Base-by-base conservation (phyloP, 768 basidiomycete genomes). In the Galerina sulciceps region DNA sequence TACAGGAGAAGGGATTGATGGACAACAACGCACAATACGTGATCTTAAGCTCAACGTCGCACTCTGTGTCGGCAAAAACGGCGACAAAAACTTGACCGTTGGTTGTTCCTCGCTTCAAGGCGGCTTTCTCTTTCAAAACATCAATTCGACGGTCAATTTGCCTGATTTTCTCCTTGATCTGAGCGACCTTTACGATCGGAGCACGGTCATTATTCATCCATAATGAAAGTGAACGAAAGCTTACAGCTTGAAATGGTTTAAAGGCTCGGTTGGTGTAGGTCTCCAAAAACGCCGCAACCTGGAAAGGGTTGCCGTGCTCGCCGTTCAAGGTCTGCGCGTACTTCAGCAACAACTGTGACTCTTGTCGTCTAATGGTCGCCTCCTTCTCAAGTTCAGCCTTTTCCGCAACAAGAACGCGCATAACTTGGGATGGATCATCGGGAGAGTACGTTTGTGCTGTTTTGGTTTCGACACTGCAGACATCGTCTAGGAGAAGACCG, bases 401-500 rank as follows among this genome's bases (percentile, higher is more conserved):
- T 60, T 77, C 71, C 3, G 69, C 73, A 22, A 66, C 46, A 36
- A 85, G 67, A 22, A 65, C 53, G n/a, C 75, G 75, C 17, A 79
- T 69, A n/a, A 62, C 60, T 60, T 76, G 74, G 20, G 75, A 55
- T n/a, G 75, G 50, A 55, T 66, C 67, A 52, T 62, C 66, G 41
- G 59, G 18, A 42, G 59, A 57, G 41, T 68, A 55, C 35, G 57
- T 60, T 18, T 53, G 20, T 23, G 63, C 60, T 53, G 60, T 66
- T 47, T 57, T 61, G 53, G 38, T 61, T 36, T 55, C 69, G 47
- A 76, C 63, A 20, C 76, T 81, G 67, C 81, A 84, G n/a, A 81
- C 78, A 35, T 86, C 80, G 67, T 86, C 85, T 59, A 81, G 78
- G 10, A 88, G 73, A 57, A 81, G 80, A 5, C 80, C 79, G 26